Evolutionary conservation across 2,329 filamentous ascomycete genomes (phyloP).

Genomic region (Cryphonectria radicalis): DNA sequence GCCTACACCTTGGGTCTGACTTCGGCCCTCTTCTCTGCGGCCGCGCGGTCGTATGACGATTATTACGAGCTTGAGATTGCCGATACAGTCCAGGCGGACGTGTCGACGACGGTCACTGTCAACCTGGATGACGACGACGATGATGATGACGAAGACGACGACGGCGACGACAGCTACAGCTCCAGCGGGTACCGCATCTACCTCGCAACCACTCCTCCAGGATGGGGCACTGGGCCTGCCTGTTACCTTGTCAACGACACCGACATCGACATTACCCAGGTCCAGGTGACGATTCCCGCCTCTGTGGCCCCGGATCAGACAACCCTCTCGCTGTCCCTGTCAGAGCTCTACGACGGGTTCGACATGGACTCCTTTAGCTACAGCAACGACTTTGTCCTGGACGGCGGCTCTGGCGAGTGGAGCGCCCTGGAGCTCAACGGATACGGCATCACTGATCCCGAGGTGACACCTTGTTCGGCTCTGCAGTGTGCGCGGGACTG

Average conservation of each 20-base stretch:
- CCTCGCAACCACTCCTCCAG: slow-evolving; percentile 39
- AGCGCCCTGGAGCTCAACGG: slow-evolving; percentile 26
- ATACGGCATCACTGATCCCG: slow-evolving; percentile 5
- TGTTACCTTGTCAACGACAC: slow-evolving; percentile 41
- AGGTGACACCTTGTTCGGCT: slow-evolving; percentile 25
- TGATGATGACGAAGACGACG: slow-evolving; percentile 33
- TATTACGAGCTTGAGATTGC: background rate
- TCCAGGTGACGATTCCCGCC: slow-evolving; percentile 39
- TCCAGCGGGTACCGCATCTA: slow-evolving; percentile 38
- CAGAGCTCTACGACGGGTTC: slow-evolving; percentile 28
- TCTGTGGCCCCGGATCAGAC: slow-evolving; percentile 37
- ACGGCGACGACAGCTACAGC: slow-evolving; percentile 32
- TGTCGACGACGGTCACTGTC: slow-evolving; percentile 12
- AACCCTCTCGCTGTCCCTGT: slow-evolving; percentile 38
- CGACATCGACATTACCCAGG: slow-evolving; percentile 34
- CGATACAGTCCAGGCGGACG: slow-evolving; percentile 14
- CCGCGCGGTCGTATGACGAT: background rate
- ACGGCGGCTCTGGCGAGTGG: slow-evolving; percentile 29
- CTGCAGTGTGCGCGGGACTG: slow-evolving; percentile 28
- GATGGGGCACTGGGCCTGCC: slow-evolving; percentile 37
- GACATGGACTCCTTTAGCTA: slow-evolving; percentile 25
- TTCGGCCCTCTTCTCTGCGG: background rate
- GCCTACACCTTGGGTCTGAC: background rate
- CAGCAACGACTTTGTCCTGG: slow-evolving; percentile 25
- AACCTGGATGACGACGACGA: background rate